Conservation (phyloP, 768 basidiomycete species). For the Amanita rubescens region DNA sequence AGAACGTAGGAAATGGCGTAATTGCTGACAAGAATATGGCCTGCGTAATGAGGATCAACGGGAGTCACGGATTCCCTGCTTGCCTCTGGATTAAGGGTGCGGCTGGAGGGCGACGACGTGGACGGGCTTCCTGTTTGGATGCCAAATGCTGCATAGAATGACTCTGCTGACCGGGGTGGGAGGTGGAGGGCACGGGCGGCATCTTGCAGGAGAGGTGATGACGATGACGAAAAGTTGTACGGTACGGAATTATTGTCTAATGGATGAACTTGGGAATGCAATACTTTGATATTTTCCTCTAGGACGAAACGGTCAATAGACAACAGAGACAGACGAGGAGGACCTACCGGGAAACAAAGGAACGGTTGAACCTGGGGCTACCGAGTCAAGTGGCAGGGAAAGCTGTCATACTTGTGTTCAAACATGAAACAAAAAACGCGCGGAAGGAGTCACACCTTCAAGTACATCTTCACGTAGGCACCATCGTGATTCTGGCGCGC, state of each 20-base stretch:
- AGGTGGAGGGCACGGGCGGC: slow-evolving; percentile 66
- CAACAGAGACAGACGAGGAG: background rate
- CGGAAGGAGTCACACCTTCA: slow-evolving; percentile 44
- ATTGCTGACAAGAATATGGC: slow-evolving; percentile 67
- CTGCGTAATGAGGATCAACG: slow-evolving; percentile 63
- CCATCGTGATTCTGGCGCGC: slow-evolving; percentile 59
- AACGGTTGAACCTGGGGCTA: slow-evolving; percentile 60
- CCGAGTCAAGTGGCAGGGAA: slow-evolving; percentile 56
- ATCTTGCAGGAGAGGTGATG: slow-evolving; percentile 56
- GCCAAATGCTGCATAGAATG: slow-evolving; percentile 53
- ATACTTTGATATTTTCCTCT: slow-evolving; percentile 79
- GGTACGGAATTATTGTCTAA: slow-evolving; percentile 63
- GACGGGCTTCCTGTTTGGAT: slow-evolving; percentile 27
- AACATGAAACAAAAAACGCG: background rate
- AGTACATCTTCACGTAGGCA: slow-evolving; percentile 64
- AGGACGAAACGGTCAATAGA: background rate
- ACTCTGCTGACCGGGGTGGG: slow-evolving; percentile 49
- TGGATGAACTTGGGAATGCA: slow-evolving; percentile 70
- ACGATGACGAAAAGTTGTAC: slow-evolving; percentile 63
- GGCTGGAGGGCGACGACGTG: slow-evolving; percentile 23
- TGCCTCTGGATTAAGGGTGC: slow-evolving; percentile 28
- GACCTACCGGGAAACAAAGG: slow-evolving; percentile 65
- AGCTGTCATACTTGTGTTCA: slow-evolving; percentile 32
- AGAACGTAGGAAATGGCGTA: slow-evolving; percentile 73
- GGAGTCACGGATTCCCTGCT: slow-evolving; percentile 31